These are phyloP conservation scores for Wickerhamiella lipophila DNA, from an alignment of 805 yeast species.

Conservation along the genomic window DNA sequence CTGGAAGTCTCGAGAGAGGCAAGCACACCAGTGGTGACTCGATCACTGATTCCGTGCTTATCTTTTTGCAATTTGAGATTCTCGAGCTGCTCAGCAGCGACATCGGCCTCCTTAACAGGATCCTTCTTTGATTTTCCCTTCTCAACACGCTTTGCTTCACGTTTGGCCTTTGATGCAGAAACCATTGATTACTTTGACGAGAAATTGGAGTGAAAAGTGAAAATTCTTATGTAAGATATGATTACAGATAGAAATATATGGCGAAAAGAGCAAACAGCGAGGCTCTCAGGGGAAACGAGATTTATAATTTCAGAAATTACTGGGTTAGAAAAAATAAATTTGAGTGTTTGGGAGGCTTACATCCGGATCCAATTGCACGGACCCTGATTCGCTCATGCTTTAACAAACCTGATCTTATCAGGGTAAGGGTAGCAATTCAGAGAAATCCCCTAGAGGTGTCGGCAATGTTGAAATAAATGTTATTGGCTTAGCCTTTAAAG, in stretches of 20 bases:
- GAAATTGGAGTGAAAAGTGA: constrained; percentile 4
- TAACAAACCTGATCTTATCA: neutral
- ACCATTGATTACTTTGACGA: constrained; percentile 22
- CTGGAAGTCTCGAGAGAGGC: constrained; percentile 80
- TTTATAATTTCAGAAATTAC: too few species aligned
- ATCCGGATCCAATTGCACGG: neutral
- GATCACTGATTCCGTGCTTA: constrained; percentile 85
- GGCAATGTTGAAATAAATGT: too few species aligned
- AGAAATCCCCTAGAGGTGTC: too few species aligned
- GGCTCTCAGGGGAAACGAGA: too few species aligned
- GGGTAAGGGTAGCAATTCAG: neutral
- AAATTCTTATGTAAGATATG: neutral
- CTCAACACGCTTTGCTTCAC: constrained; percentile 92
- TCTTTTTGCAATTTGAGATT: constrained; percentile 88
- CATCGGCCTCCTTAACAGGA: constrained; percentile 37
- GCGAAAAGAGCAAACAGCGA: neutral
- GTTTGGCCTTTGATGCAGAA: constrained; percentile 92
- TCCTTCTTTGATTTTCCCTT: constrained; percentile 60
- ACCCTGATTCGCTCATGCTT: neutral
- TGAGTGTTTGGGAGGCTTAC: too few species aligned
- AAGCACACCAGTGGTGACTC: constrained; percentile 96
- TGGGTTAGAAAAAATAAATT: too few species aligned
- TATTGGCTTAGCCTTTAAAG: too few species aligned
- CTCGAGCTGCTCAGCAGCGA: constrained; percentile 48
- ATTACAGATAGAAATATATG: neutral